Base-by-base conservation (phyloP, 768 basidiomycete genomes). In the Candolleomyces eurysporus region DNA sequence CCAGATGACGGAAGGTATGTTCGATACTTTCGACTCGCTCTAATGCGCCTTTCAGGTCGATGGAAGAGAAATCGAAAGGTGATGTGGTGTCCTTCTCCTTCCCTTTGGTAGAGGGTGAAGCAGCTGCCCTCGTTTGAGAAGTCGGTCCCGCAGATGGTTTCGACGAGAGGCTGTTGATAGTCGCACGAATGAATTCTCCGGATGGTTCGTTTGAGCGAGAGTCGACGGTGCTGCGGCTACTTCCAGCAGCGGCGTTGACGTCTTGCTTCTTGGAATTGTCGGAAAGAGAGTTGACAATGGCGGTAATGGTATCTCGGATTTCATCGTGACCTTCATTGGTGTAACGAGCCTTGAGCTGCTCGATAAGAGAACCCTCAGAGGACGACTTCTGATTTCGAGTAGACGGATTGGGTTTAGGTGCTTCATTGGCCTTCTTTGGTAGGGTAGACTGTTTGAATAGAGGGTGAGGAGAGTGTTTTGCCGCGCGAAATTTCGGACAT, bases 11-110 rank as follows among this genome's bases (percentile, higher is more conserved):
- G 64, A 84, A 81, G 9, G 73, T 68, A n/a, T 74, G 69, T 64
- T 81, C 77, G 63, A 84, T 77, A 42, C 68, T 74, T 31, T 66
- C 59, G 53, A 86, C 75, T 36, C 73, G 69, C 21, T 75, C 69
- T 16, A 83, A 61, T 5, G 82, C 73, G 16, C 71, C 60, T 2
- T 64, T 42, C 51, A 77, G 67, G 59, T 76, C 73, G 42, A 65
- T 62, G 22, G 75, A 74, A 7, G 67, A 67, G n/a, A 66, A 57
- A 6, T 62, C 48, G 1, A 67, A 53, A 19, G 62, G 49, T 13
- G 60, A 14, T 4, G 56, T 30, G 17, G 42, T 11, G 16, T 51
- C 59, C 56, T 76, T 80, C 17, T 49, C 73, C 59, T 82, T 81
- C n/a, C 77, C 80, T 54, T 82, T 81, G 45, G 40, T 36, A 6